These are phyloP conservation scores for Hypoxylon sp. DNA, from an alignment of 2,329 filamentous ascomycete species.

Conservation along the genomic window DNA sequence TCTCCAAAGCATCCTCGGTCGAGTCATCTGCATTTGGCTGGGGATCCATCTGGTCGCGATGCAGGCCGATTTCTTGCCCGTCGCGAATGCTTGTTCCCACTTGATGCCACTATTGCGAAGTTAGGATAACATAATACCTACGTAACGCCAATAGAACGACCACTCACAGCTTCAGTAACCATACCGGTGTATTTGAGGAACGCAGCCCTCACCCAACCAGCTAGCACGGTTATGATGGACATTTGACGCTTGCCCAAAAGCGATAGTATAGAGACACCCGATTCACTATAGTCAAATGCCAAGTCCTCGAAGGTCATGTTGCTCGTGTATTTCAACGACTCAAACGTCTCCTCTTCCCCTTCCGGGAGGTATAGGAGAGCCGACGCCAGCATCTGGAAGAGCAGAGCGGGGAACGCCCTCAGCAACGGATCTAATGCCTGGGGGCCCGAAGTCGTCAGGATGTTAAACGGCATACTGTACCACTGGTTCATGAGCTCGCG, in stretches of 20 bases:
- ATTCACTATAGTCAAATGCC: constrained; percentile 70
- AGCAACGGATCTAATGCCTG: constrained; percentile 63
- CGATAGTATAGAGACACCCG: constrained; percentile 63
- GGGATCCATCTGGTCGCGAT: constrained; percentile 65
- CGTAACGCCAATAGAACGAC: not conserved
- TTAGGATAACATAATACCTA: constrained; percentile 27
- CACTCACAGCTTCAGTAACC: constrained; percentile 66
- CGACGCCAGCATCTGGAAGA: constrained; percentile 69
- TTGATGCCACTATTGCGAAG: constrained; percentile 61
- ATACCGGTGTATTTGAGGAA: constrained; percentile 70
- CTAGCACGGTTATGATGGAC: constrained; percentile 67
- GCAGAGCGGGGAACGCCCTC: constrained; percentile 67
- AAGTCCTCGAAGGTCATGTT: constrained; percentile 71
- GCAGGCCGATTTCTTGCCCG: constrained; percentile 71
- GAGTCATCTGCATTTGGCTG: constrained; percentile 58
- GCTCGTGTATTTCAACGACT: constrained; percentile 68
- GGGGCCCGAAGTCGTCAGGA: constrained; percentile 63
- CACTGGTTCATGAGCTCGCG: constrained; percentile 64
- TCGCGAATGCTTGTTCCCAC: constrained; percentile 69
- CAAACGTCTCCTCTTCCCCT: constrained; percentile 61
- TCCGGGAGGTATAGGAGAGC: constrained; percentile 65
- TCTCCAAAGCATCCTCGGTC: constrained; percentile 63
- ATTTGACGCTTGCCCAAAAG: constrained; percentile 69
- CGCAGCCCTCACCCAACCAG: constrained; percentile 66
- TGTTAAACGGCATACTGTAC: constrained; percentile 64